Evolutionary conservation across 1,284 basidiomycete species (phyloP), one percentile per base, ranked within the genome.

Genomic region (Ceratorhiza oryzae-sativae): DNA sequence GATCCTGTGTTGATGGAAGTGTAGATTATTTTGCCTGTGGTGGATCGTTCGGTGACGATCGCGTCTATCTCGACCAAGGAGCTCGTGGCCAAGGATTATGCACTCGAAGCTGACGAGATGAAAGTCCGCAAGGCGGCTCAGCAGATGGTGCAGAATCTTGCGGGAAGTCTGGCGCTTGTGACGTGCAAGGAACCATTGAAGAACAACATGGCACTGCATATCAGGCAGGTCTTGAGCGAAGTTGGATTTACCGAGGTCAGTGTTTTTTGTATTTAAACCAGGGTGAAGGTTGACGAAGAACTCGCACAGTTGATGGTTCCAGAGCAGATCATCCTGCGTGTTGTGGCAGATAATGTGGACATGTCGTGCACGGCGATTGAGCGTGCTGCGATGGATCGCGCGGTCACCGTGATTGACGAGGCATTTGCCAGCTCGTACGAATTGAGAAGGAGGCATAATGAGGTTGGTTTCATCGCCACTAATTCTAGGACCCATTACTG

Each of bases 21-120:
- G 1, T 76, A 93, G 89, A 98, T 99, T 76, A 97, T 99, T 76
- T 85, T 96, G 18, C 97, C 97, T 3, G 97, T 99, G 59, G 97
- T 99, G 20, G 97, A 99, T 80, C 89, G 97, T 72, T 98, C 95
- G n/a, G 97, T 98, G 51, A 99, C 97, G 1, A 99, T 99, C 76
- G 97, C 97, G 8, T 94, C 95, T 36, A 98, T 99, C 76, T 99
- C 97, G 23, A 97, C 97, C 18, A 87, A 95, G 48, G 97, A 99
- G 80, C 85, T 99, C 9, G 94, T 98, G 34, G 88, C 91, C 73
- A 99, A 99, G 82, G 97, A 99, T 81, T 99, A 97, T 77, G 95
- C 94, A 2, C 95, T 94, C 75, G 97, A 99, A 77, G 85, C 90
- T 20, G 95, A 94, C 79, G 95, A 98, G 78, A 88, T 91, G 61